Percentiles rank a stretch among this genome's conserved stretches.
These are phyloP conservation scores for Talaromyces sp. DNA, from an alignment of 2,329 filamentous ascomycete species.

Conservation along the genomic window DNA sequence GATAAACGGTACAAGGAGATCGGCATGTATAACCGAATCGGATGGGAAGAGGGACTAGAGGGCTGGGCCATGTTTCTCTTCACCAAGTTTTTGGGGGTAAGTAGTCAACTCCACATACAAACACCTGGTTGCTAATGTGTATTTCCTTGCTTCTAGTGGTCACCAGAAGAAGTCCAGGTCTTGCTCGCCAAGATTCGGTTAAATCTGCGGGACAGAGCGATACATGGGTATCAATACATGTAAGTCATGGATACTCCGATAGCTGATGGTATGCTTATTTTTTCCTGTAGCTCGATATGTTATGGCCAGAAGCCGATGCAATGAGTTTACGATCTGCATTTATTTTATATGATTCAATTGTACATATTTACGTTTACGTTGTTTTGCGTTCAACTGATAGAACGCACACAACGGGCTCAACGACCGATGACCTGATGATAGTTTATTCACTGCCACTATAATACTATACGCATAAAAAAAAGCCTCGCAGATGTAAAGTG, in stretches of 20 bases:
- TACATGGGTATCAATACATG: slow-evolving; percentile 1
- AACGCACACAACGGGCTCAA: background rate
- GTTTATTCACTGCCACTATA: background rate
- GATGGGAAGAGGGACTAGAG: slow-evolving; percentile 2
- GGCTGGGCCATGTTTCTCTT: slow-evolving; percentile 6
- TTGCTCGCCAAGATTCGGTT: background rate
- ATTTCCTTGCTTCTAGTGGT: background rate
- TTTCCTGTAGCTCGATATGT: background rate
- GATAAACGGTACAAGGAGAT: slow-evolving; percentile 1
- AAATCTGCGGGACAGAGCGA: background rate
- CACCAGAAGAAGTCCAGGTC: background rate
- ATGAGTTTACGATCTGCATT: background rate
- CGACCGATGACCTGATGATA: background rate
- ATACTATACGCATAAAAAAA: background rate
- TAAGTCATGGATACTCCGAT: background rate
- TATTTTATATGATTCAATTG: background rate
- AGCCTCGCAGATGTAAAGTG: too few relatives aligned
- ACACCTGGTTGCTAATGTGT: background rate
- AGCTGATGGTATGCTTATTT: background rate
- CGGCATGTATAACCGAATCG: background rate
- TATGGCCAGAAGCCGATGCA: slow-evolving; percentile 1
- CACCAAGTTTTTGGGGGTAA: slow-evolving; percentile 4
- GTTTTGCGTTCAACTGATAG: background rate
- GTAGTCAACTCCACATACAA: background rate
- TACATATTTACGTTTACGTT: background rate